Base-by-base conservation (phyloP, 768 basidiomycete species). In the Dioszegia hungarica region DNA sequence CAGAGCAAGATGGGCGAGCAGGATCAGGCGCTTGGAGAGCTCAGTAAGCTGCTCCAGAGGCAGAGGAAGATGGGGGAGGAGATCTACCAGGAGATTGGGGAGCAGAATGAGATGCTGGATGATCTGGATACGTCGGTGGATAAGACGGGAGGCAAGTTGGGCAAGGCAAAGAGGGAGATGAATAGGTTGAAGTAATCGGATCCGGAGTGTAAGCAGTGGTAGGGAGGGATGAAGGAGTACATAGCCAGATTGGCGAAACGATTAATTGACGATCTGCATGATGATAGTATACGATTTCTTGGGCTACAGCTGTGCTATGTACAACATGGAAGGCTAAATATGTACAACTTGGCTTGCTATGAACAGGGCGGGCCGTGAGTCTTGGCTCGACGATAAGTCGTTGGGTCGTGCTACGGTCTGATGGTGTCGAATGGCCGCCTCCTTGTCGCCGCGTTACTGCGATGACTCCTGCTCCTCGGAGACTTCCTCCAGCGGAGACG, bases 71-170 rank as follows among this genome's bases (percentile, higher is more conserved):
- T 97, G 11, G 94, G 92, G 19, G 80, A 87, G 56, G 90, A 90
- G 8, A 95, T 98, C 57, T 82, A 83, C 47, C 81, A 80, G 47
- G 94, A 98, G 77, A 84, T 98, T 62, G 80, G 79, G 11, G 76
- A 83, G 59, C 94, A 98, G 74, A 92, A 85, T 63, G 90, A 92
- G 68, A 76, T 93, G 77, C 77, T 98, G 67, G 90, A 95, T 71
- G 83, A 84, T 72, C 78, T 98, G 59, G 80, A 83, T 6, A 76
- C 80, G 38, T 86, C 89, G 15, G 87, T 94, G 29, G 90, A 93
- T 72, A 78, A 78, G 24, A 86, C 88, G 1, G 86, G 86, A 33
- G 81, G 81, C 37, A 93, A 91, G 79, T 80, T 98, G 54, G 82
- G 83, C n/a, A 77, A 79, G 19, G 84, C 91, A 19, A 90, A 87